Evolutionary conservation across 768 basidiomycete genomes (phyloP).

Genomic region (Polyporus arcularius): DNA sequence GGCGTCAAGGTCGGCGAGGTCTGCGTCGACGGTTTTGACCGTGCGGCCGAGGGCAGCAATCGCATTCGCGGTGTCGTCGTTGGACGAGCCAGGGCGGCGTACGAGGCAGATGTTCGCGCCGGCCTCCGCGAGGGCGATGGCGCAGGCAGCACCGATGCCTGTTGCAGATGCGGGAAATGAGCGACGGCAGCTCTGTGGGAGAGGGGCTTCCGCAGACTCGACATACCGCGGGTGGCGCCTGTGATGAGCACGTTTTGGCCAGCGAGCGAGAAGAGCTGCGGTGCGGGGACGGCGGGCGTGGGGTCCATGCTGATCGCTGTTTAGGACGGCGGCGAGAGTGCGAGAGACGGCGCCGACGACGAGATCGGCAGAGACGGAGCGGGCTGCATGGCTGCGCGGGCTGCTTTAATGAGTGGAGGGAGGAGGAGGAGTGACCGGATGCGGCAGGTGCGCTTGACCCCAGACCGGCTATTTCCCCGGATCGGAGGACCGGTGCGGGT

Average conservation of each 20-base stretch:
- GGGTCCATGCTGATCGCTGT: conserved; percentile 45
- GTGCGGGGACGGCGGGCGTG: conserved; percentile 50
- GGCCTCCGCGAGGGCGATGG: conserved; percentile 54
- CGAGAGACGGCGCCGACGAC: conserved; percentile 6
- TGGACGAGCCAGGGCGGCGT: conserved; percentile 43
- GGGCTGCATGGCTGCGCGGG: conserved; percentile 5
- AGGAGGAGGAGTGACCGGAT: conserved; percentile 2
- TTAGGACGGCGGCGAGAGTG: neutral
- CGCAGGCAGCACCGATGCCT: conserved; percentile 60
- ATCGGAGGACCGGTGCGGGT: conserved; percentile 22
- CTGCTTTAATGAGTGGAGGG: neutral
- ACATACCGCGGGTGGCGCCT: conserved; percentile 71
- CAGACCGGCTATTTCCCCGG: conserved; percentile 29
- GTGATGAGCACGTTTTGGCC: conserved; percentile 77
- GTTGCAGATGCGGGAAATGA: conserved; percentile 11
- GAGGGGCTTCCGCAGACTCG: neutral
- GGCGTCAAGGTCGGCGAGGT: conserved; percentile 51
- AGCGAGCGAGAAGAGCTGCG: conserved; percentile 64
- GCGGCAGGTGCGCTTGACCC: conserved; percentile 17
- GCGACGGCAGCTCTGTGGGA: conserved; percentile 1
- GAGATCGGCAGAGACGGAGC: neutral
- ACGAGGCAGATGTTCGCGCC: conserved; percentile 53
- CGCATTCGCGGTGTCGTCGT: conserved; percentile 35
- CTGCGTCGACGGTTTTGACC: conserved; percentile 52
- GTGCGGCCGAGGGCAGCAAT: conserved; percentile 38